These are phyloP conservation scores for Rosa chinensis DNA, from an alignment of 306 rosid genomes.

Conservation along the genomic window DNA sequence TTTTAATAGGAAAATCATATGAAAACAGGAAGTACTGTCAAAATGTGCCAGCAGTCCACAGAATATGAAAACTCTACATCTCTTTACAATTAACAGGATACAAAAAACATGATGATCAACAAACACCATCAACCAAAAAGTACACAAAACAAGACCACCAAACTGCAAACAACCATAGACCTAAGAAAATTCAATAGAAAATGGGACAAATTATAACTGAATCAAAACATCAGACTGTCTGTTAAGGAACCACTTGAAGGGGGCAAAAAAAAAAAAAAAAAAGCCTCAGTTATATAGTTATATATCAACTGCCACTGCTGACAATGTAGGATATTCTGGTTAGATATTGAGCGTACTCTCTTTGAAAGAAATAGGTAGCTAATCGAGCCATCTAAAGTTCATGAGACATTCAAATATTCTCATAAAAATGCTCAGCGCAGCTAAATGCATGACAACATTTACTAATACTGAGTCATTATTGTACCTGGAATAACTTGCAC, in stretches of 20 bases:
- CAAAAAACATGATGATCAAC: neutral
- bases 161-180: neutral
- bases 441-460: constrained; percentile 16
- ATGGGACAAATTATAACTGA: neutral
- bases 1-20: neutral
- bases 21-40: neutral
- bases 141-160: neutral
- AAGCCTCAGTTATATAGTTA: too few species aligned
- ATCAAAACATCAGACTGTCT: neutral
- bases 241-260: neutral
- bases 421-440: constrained; percentile 25
- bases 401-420: neutral
- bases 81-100: neutral
- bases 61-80: neutral
- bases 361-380: neutral
- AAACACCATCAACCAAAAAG: neutral
- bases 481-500: constrained; percentile 96
- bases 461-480: neutral
- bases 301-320: neutral
- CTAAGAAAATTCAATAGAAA: neutral
- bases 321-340: neutral
- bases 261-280: too few species aligned
- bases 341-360: neutral
- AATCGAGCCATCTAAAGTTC: neutral
- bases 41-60: neutral